A percentile compares a stretch with the other conserved stretches of the same genome.
These are phyloP conservation scores for Peterozyma toletana DNA, from an alignment of 805 yeast genomes.

Conservation along the genomic window DNA sequence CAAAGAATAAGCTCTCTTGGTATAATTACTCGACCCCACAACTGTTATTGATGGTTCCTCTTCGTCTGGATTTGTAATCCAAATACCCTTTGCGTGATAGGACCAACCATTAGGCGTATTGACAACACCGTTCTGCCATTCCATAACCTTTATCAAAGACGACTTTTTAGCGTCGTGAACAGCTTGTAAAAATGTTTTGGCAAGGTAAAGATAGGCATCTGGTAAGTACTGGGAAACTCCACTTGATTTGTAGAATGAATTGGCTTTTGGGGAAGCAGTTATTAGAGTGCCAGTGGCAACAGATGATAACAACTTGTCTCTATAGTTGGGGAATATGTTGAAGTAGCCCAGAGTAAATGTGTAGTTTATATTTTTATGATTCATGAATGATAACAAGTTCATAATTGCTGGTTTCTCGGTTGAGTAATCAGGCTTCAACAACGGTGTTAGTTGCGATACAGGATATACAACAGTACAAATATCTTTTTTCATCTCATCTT, in stretches of 20 bases:
- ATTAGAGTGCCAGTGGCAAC: conserved; percentile 63
- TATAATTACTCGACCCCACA: conserved; percentile 90
- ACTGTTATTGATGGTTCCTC: conserved; percentile 64
- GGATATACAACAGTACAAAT: conserved; percentile 75
- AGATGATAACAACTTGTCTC: conserved; percentile 46
- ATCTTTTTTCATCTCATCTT: conserved; percentile 13
- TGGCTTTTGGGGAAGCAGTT: conserved; percentile 91
- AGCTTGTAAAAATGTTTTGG: conserved; percentile 57
- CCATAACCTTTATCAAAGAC: conserved; percentile 48
- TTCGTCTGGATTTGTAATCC: conserved; percentile 63
- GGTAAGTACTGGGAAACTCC: conserved; percentile 83
- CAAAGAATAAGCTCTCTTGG: conserved; percentile 78
- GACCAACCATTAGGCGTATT: conserved; percentile 89
- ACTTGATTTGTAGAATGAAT: conserved; percentile 80
- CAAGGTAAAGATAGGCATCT: conserved; percentile 74
- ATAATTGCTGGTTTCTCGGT: conserved; percentile 77
- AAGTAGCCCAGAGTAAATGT: conserved; percentile 95
- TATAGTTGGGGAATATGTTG: conserved; percentile 77
- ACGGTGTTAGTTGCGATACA: conserved; percentile 83
- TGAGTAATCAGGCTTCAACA: conserved; percentile 58
- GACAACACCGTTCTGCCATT: conserved; percentile 85
- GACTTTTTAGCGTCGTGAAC: conserved; percentile 35
- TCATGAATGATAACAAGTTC: conserved; percentile 49
- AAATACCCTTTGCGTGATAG: conserved; percentile 94
- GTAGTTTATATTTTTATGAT: conserved; percentile 58